These are phyloP conservation scores for Calonectria pauciramosa DNA, from an alignment of 2,329 filamentous ascomycete species.

Conservation along the genomic window DNA sequence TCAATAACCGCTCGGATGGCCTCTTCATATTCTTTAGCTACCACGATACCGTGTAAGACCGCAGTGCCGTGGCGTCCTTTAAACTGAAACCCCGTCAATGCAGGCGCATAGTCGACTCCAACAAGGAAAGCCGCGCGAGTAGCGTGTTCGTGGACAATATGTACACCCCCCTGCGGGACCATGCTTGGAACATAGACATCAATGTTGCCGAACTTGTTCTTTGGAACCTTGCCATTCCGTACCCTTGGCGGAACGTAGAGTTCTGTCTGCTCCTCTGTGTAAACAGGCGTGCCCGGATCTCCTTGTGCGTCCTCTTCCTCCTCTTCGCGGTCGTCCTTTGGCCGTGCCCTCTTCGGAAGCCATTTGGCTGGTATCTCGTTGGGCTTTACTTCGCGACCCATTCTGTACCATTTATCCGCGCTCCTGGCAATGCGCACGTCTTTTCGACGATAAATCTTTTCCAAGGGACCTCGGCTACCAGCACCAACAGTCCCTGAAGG, in stretches of 20 bases:
- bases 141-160: conserved; percentile 74
- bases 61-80: conserved; percentile 89
- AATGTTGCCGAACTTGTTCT: conserved; percentile 94
- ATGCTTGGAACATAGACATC: conserved; percentile 94
- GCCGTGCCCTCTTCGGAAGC: conserved; percentile 64
- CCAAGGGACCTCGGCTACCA: conserved; percentile 73
- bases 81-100: conserved; percentile 92
- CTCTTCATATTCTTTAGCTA: conserved; percentile 79
- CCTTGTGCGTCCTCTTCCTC: conserved; percentile 47
- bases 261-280: conserved; percentile 75
- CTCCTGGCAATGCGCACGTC: conserved; percentile 86
- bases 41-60: conserved; percentile 81
- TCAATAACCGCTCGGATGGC: conserved; percentile 78
- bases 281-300: conserved; percentile 68
- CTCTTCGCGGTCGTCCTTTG: conserved; percentile 44
- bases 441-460: conserved; percentile 84
- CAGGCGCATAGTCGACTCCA: conserved; percentile 88
- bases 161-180: conserved; percentile 85
- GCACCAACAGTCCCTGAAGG: conserved; percentile 83
- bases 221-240: conserved; percentile 81
- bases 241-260: conserved; percentile 84
- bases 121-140: conserved; percentile 80
- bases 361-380: conserved; percentile 88
- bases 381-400: conserved; percentile 83
- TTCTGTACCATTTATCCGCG: conserved; percentile 90